Evolutionary conservation across 164 flowering plant genomes (phyloP), one percentile per base, ranked within the genome.

Genomic region (Umbilicus rupestris): DNA sequence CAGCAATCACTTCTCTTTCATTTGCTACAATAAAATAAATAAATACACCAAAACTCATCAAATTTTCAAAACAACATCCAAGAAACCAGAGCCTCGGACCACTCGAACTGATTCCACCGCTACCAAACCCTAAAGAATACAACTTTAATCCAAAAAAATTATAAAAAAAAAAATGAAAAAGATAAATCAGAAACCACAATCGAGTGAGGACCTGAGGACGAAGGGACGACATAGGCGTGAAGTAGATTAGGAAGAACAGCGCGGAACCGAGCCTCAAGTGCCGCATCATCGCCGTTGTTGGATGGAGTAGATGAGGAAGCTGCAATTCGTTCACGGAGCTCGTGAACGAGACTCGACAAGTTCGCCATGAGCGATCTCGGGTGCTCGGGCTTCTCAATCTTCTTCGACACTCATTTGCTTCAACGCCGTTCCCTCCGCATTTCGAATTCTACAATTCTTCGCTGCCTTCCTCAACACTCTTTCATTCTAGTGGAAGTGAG

Each of bases 191-290:
- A 7, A 11, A 52, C 11, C 24, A 11, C 12, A 14, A 41, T 9
- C 12, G 44, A 41, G 44, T 12, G 35, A 6, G 33, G 50, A 81
- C 97, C 92, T 59, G 95, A 73, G 41, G 90, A 72, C 62, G 95
- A 87, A 57, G 97, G 96, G 66, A 85, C 79, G 67, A 91, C 89
- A 66, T 89, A 87, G 58, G 89, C 74, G 20, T 84, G 76, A 59
- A 94, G 89, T 68, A 94, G 96, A 71, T 82, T 87, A 57, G 97
- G 98, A 62, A 94, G 84, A 30, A 94, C 95, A 24, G 93, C 83
- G 42, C 96, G 96, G 65, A 91, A 91, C 65, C 89, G 72, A 45
- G 63, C 63, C 64, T 81, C 93, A 17, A 89, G 59, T 14, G 78
- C 93, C 45, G 74, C 88, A 65, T 82, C 88, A 58, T 81, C 85